Percentiles rank a stretch among this genome's conserved stretches.
These are phyloP conservation scores for Metschnikowia orientalis DNA, from an alignment of 805 yeast species.

Conservation along the genomic window DNA sequence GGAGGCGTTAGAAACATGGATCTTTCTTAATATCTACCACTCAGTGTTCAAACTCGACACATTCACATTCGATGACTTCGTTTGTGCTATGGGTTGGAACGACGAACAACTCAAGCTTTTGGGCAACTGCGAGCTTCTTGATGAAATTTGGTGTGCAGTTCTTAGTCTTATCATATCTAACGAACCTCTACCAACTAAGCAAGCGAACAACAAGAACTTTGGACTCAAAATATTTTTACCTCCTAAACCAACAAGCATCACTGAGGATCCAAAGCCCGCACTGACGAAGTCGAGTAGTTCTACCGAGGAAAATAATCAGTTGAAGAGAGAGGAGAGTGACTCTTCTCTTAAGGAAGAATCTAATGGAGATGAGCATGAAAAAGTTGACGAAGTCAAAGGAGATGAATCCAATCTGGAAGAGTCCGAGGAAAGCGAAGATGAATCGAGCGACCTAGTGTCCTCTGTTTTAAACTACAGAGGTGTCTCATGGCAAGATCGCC, in stretches of 20 bases:
- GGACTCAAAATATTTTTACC: slow-evolving; percentile 36
- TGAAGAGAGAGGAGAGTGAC: slow-evolving; percentile 22
- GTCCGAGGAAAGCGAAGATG: slow-evolving; percentile 6
- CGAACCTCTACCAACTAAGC: slow-evolving; percentile 21
- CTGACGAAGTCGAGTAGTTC: background rate
- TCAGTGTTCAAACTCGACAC: slow-evolving; percentile 62
- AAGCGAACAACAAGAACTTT: slow-evolving; percentile 30
- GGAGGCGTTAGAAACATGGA: slow-evolving; percentile 67
- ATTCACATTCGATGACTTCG: slow-evolving; percentile 75
- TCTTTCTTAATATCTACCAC: slow-evolving; percentile 67
- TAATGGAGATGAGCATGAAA: slow-evolving; percentile 15
- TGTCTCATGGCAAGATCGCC: slow-evolving; percentile 71
- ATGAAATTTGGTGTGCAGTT: slow-evolving; percentile 66
- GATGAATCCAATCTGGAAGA: slow-evolving; percentile 21
- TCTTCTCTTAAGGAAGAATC: too few species aligned
- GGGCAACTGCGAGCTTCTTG: slow-evolving; percentile 49
- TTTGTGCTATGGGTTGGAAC: slow-evolving; percentile 52
- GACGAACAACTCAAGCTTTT: slow-evolving; percentile 33
- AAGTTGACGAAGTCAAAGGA: slow-evolving; percentile 15
- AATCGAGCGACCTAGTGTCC: slow-evolving; percentile 40
- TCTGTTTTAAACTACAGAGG: slow-evolving; percentile 52
- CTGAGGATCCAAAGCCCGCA: slow-evolving; percentile 7
- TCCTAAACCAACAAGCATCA: slow-evolving; percentile 21
- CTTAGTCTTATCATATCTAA: slow-evolving; percentile 51
- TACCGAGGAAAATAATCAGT: slow-evolving; percentile 1